phyloP scores from a whole-genome alignment of 2,329 filamentous ascomycete species.

The Ilyonectria sp. region DNA sequence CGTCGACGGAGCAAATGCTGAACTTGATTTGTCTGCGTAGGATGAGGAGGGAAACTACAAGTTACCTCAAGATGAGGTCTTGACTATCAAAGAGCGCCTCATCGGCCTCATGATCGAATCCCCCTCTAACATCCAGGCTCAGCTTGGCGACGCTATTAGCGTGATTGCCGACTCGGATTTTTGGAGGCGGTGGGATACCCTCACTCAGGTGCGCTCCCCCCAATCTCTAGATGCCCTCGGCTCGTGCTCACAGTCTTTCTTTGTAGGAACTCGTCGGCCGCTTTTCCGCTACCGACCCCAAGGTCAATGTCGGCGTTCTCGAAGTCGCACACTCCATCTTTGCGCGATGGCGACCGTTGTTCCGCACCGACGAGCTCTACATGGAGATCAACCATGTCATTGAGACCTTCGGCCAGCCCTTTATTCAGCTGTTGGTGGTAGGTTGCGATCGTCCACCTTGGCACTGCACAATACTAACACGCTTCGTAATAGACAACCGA shows the following conservation, averaged over 20 bases:
- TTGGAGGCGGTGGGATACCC: slow-evolving; percentile 95
- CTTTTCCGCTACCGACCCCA: slow-evolving; percentile 84
- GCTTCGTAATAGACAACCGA: slow-evolving; percentile 72
- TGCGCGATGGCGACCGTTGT: slow-evolving; percentile 93
- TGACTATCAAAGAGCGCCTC: slow-evolving; percentile 93
- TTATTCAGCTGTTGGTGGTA: slow-evolving; percentile 84
- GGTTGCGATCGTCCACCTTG: slow-evolving; percentile 40
- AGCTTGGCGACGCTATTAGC: slow-evolving; percentile 96
- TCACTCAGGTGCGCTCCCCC: slow-evolving; percentile 77
- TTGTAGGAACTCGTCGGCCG: slow-evolving; percentile 86
- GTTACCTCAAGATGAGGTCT: slow-evolving; percentile 85
- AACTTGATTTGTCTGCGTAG: slow-evolving; percentile 55
- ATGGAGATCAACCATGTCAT: slow-evolving; percentile 98
- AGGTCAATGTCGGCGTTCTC: slow-evolving; percentile 92
- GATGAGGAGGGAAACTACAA: slow-evolving; percentile 97
- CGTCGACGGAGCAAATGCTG: slow-evolving; percentile 34
- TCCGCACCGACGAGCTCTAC: slow-evolving; percentile 92
- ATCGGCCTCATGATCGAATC: slow-evolving; percentile 97
- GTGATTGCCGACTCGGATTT: slow-evolving; percentile 99
- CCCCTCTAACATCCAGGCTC: slow-evolving; percentile 88
- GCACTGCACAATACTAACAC: slow-evolving; percentile 33
- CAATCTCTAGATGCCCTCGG: too few relatives aligned
- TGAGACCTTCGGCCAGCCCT: slow-evolving; percentile 85
- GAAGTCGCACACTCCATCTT: slow-evolving; percentile 99
- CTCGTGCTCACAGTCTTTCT: slow-evolving; percentile 21